Conservation (phyloP, 2,329 filamentous ascomycete genomes). For the Colletotrichum orchidophilum region DNA sequence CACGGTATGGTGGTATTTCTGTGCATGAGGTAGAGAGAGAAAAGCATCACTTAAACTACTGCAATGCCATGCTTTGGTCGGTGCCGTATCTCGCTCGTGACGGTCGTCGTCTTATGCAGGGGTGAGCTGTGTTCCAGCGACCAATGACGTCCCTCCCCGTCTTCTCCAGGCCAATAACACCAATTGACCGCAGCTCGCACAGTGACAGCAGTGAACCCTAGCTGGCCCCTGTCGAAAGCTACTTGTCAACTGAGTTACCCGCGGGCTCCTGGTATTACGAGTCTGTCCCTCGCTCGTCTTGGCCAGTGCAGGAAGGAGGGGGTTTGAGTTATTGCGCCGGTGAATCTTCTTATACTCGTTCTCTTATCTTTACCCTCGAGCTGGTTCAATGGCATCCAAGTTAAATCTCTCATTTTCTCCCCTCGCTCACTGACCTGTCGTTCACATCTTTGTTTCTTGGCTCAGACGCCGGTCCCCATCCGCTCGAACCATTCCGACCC, state of each 20-base stretch:
- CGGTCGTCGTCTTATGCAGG: background rate
- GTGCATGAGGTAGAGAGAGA: too few species aligned
- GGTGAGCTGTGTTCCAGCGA: background rate
- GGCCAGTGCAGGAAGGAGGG: background rate
- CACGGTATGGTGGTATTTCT: background rate
- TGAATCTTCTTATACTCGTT: background rate
- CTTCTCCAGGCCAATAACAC: slow-evolving; percentile 25
- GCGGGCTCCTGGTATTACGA: background rate
- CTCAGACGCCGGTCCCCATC: background rate
- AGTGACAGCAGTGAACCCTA: background rate
- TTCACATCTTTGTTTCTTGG: background rate
- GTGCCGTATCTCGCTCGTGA: background rate
- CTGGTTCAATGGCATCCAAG: background rate
- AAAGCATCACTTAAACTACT: background rate
- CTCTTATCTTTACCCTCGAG: background rate
- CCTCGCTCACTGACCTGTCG: background rate
- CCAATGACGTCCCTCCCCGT: slow-evolving; percentile 1
- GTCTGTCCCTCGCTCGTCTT: background rate
- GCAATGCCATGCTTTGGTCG: background rate
- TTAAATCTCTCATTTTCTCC: background rate
- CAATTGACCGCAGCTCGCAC: background rate
- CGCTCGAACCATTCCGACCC: background rate
- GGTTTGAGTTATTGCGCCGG: background rate
- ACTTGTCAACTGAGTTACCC: background rate
- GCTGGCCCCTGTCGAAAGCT: background rate